These are phyloP conservation scores for Coniochaeta sp. DNA, from an alignment of 2,329 filamentous ascomycete genomes.

Conservation along the genomic window DNA sequence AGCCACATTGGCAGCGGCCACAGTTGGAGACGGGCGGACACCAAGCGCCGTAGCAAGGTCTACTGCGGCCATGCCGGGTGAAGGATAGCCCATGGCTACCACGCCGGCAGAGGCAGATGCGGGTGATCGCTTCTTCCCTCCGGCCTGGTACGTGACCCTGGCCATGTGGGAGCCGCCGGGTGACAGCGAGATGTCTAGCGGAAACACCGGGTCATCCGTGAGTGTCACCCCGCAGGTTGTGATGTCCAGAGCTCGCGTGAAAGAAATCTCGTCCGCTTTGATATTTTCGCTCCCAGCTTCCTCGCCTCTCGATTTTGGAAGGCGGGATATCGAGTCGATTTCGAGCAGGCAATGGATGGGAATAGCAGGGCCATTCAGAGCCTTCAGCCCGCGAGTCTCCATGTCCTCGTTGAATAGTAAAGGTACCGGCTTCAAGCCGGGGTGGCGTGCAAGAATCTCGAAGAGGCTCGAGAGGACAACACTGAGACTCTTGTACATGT, in stretches of 20 bases:
- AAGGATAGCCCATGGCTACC: background rate
- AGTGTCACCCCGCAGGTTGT: conserved; percentile 41
- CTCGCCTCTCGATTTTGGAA: conserved; percentile 18
- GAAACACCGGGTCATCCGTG: conserved; percentile 31
- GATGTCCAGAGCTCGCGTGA: conserved; percentile 41
- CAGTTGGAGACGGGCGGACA: background rate
- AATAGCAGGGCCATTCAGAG: conserved; percentile 30
- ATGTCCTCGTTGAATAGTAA: conserved; percentile 48
- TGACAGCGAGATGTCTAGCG: conserved; percentile 19
- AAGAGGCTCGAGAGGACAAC: conserved; percentile 40
- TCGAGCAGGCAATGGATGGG: conserved; percentile 32
- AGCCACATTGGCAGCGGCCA: background rate
- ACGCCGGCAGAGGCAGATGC: background rate
- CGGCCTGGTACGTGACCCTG: background rate
- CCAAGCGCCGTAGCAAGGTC: background rate
- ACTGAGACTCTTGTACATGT: conserved; percentile 39
- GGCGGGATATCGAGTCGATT: conserved; percentile 16
- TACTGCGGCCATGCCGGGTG: background rate
- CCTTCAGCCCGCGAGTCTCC: conserved; percentile 35
- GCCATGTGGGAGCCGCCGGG: background rate
- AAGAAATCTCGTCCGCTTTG: conserved; percentile 14
- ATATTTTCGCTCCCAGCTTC: conserved; percentile 9
- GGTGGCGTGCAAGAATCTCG: conserved; percentile 31
- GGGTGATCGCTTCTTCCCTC: background rate
- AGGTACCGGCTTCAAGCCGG: conserved; percentile 27